Evolutionary conservation across 345 rosid species (phyloP), one percentile per base, ranked within the genome.

Genomic region (Nasturtium officinale): DNA sequence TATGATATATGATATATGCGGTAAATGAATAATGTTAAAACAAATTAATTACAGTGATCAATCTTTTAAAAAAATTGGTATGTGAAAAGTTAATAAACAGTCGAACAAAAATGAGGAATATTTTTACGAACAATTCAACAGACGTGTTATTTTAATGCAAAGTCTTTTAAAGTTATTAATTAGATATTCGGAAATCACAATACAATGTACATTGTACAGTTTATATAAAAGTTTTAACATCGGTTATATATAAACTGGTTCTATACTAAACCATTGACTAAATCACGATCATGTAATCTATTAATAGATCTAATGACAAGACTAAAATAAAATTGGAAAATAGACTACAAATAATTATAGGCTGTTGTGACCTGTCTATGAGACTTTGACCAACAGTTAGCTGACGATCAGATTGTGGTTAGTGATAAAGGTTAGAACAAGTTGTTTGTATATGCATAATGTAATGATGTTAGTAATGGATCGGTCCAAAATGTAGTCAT

Each of bases 401-500:
- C 37, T 28, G 61, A 16, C 13, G 17, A 67, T 57, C 21, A 15
- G 32, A 69, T 23, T 45, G 45, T 46, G 12, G 13, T 58, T 33
- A 70, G 46, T 32, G 33, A 17, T 25, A 48, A 32, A 21, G 18
- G 8, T 57, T 43, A 58, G 25, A 17, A 45, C 33, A 57, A 15
- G 47, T 47, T 47, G 50, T 35, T 69, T 45, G 35, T 52, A 18
- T 13, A 21, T 29, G 55, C 45, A 30, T 56, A 69, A 29, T 29
- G 55, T n/a, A 56, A 32, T 45, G 37, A 70, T 61, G 20, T 32
- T 37, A 7, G 60, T 71, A 32, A 48, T 60, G 48, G 18, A 26
- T 63, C 46, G 56, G 51, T 61, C 76, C 45, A 56, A 32, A 53
- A 43, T 42, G 25, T 18, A 28, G 12, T 55, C 56, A 43, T 42